Evolutionary conservation across 495 filamentous ascomycete species (phyloP).

Genomic region (Hypoxylon lienhwacheense): DNA sequence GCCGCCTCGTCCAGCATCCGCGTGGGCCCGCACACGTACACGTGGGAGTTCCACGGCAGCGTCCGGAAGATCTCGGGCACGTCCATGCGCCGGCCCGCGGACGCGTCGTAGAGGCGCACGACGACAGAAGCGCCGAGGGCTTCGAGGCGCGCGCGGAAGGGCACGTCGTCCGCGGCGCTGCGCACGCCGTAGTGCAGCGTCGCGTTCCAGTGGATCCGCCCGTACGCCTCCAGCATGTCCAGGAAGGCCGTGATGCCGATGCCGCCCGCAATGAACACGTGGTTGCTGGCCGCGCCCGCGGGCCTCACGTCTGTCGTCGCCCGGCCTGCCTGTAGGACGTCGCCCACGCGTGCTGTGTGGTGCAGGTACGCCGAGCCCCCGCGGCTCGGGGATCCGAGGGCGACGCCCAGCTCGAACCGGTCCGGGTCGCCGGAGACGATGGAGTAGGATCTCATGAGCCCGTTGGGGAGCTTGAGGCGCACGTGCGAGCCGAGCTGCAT

Average conservation of each 20-base stretch:
- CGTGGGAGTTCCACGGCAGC: conserved; percentile 50
- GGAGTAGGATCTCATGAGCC: conserved; percentile 49
- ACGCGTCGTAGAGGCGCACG: conserved; percentile 48
- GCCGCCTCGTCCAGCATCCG: conserved; percentile 53
- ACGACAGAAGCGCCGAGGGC: conserved; percentile 38
- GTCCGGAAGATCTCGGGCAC: conserved; percentile 43
- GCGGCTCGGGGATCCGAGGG: conserved; percentile 47
- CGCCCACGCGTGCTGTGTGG: conserved; percentile 36
- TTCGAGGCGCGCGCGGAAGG: conserved; percentile 48
- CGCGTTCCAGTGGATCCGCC: conserved; percentile 47
- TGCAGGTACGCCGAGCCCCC: conserved; percentile 55
- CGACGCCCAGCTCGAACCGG: conserved; percentile 51
- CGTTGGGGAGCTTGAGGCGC: conserved; percentile 50
- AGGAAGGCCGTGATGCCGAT: conserved; percentile 59
- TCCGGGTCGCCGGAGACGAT: conserved; percentile 48
- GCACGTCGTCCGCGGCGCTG: conserved; percentile 43
- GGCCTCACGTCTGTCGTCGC: conserved; percentile 44
- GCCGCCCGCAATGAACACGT: conserved; percentile 56
- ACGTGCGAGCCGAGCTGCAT: conserved; percentile 45
- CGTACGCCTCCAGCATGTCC: conserved; percentile 38
- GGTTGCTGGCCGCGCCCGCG: conserved; percentile 44
- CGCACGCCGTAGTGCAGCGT: conserved; percentile 55
- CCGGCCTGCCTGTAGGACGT: conserved; percentile 53
- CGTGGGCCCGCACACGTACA: conserved; percentile 59
- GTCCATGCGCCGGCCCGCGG: conserved; percentile 52